Percentiles rank a stretch among this genome's conserved stretches.
Conservation (phyloP, 2,329 filamentous ascomycete species). For the Fusarium buharicum region DNA sequence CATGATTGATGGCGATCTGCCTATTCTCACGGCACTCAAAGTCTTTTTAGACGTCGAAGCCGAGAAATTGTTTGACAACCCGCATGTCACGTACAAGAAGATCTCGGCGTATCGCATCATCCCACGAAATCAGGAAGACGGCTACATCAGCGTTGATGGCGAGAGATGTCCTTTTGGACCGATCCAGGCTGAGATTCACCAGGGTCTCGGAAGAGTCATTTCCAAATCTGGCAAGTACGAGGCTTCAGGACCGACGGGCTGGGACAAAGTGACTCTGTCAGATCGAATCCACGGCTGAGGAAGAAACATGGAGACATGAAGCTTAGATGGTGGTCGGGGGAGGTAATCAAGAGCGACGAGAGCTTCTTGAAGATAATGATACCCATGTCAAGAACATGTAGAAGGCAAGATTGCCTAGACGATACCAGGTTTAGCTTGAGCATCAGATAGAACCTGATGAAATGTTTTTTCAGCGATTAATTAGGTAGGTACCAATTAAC, state of each 20-base stretch:
- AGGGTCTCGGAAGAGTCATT: slow-evolving; percentile 83
- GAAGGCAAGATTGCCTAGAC: slow-evolving; percentile 5
- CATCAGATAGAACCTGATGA: background rate
- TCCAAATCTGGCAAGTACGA: slow-evolving; percentile 82
- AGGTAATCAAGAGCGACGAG: slow-evolving; percentile 4
- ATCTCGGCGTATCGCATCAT: slow-evolving; percentile 87
- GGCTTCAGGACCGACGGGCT: slow-evolving; percentile 62
- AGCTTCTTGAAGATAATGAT: slow-evolving; percentile 37
- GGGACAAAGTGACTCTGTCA: slow-evolving; percentile 56
- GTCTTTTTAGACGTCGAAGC: slow-evolving; percentile 78
- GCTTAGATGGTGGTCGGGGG: background rate
- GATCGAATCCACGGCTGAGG: slow-evolving; percentile 46
- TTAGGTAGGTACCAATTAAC: too few species aligned
- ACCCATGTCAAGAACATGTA: slow-evolving; percentile 34
- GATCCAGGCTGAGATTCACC: slow-evolving; percentile 91
- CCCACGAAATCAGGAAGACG: slow-evolving; percentile 75
- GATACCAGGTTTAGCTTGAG: slow-evolving; percentile 4
- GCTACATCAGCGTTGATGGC: slow-evolving; percentile 94
- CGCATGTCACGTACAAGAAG: slow-evolving; percentile 83
- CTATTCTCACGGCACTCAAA: slow-evolving; percentile 71
- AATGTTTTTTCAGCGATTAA: background rate
- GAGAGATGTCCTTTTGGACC: slow-evolving; percentile 87
- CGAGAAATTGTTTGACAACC: slow-evolving; percentile 81
- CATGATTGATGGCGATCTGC: slow-evolving; percentile 79
- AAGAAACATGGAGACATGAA: background rate